Percentiles rank a stretch among this genome's conserved stretches.
phyloP scores from a whole-genome alignment of 1,284 basidiomycete species.

The Chalciporus sp. region DNA sequence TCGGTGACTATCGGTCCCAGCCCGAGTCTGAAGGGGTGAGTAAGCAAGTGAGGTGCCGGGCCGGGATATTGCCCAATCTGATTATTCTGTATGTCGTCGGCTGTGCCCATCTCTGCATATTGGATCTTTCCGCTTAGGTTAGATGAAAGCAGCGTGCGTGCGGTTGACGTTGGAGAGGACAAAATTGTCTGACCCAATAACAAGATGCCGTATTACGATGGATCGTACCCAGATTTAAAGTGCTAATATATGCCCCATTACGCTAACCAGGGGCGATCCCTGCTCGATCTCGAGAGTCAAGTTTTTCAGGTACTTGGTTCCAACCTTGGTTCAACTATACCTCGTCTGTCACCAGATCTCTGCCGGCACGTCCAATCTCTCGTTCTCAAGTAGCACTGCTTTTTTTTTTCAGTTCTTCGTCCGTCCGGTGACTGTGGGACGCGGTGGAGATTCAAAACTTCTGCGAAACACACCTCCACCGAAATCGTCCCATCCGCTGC shows the following conservation, averaged over 20 bases:
- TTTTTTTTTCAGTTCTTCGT: conserved; percentile 5
- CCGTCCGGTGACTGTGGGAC: background rate
- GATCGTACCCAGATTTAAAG: conserved; percentile 38
- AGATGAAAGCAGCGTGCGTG: conserved; percentile 38
- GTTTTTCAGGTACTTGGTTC: conserved; percentile 37
- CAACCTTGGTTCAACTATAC: conserved; percentile 25
- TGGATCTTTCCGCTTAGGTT: conserved; percentile 40
- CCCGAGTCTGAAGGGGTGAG: background rate
- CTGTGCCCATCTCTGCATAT: conserved; percentile 38
- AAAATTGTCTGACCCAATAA: conserved; percentile 24
- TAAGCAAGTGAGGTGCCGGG: background rate
- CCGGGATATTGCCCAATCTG: background rate
- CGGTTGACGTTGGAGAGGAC: conserved; percentile 22
- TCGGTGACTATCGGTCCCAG: too few species aligned
- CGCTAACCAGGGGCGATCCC: conserved; percentile 39
- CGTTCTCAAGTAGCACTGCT: background rate
- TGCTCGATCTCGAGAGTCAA: conserved; percentile 39
- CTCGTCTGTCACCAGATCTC: conserved; percentile 29
- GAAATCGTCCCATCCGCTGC: conserved; percentile 9
- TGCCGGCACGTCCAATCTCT: background rate
- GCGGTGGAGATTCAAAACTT: background rate
- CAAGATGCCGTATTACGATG: conserved; percentile 36
- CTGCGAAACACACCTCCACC: background rate
- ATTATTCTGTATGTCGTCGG: conserved; percentile 21
- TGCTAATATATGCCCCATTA: conserved; percentile 36